phyloP scores from a whole-genome alignment of 352 stramenopile species.

The Phytophthora uliginosa region DNA sequence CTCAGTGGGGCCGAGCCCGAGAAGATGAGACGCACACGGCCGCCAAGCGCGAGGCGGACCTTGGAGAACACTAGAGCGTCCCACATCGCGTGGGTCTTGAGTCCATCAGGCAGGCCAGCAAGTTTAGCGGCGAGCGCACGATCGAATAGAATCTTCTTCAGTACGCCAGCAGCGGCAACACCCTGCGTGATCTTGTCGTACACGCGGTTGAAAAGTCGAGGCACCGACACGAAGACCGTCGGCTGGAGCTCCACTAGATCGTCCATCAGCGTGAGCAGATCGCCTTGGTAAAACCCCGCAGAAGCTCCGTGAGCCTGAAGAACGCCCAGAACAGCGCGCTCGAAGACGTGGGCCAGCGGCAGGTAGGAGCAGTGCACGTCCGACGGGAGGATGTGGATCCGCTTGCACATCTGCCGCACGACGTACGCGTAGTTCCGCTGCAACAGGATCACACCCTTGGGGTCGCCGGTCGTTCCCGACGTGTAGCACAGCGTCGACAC shows the following conservation, averaged over 20 bases:
- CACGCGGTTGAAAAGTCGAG: constrained; percentile 96
- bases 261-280: constrained; percentile 93
- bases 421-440: constrained; percentile 73
- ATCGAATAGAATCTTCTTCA: constrained; percentile 66
- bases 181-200: constrained; percentile 93
- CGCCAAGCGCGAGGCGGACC: constrained; percentile 89
- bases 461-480: constrained; percentile 94
- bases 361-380: constrained; percentile 97
- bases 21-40: constrained; percentile 90
- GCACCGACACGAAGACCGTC: constrained; percentile 93
- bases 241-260: constrained; percentile 93
- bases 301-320: constrained; percentile 87
- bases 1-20: constrained; percentile 94
- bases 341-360: constrained; percentile 97
- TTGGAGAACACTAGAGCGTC: constrained; percentile 96
- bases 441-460: constrained; percentile 95
- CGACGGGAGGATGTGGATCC: constrained; percentile 32
- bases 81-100: constrained; percentile 80
- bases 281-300: constrained; percentile 82
- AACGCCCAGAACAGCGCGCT: constrained; percentile 88
- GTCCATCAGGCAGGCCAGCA: constrained; percentile 39
- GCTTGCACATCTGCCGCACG: constrained; percentile 21
- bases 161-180: constrained; percentile 46
- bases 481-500: constrained; percentile 95
- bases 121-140: constrained; percentile 53